Evolutionary conservation across 1,284 basidiomycete species (phyloP).

Genomic region (Moesziomyces globuligerus): DNA sequence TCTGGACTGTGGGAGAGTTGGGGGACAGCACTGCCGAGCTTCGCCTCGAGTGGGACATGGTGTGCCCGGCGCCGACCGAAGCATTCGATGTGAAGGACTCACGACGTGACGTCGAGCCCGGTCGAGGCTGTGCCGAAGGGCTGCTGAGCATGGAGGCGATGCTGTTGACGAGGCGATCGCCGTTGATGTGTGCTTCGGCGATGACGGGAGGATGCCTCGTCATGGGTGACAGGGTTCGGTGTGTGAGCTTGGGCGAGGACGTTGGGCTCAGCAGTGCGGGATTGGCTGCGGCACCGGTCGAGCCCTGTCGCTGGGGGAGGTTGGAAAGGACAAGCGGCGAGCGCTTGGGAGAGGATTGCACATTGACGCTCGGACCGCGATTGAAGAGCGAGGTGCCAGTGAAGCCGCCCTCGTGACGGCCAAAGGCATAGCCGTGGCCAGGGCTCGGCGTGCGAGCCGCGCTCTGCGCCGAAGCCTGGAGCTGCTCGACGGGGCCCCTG

Average conservation of each 20-base stretch:
- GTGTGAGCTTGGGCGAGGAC: constrained; percentile 38
- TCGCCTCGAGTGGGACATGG: constrained; percentile 43
- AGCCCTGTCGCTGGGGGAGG: constrained; percentile 16
- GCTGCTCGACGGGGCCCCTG: constrained; percentile 28
- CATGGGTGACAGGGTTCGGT: constrained; percentile 39
- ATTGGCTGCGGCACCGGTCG: constrained; percentile 3
- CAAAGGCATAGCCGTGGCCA: constrained; percentile 6
- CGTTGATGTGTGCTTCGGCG: constrained; percentile 18
- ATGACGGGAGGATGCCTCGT: constrained; percentile 25
- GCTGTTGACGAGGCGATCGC: constrained; percentile 37
- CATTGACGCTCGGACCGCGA: constrained; percentile 23
- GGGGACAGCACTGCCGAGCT: constrained; percentile 43
- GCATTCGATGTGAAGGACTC: constrained; percentile 42
- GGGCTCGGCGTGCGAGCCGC: constrained; percentile 36
- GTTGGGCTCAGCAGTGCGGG: constrained; percentile 26
- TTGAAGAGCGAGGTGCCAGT: constrained; percentile 26
- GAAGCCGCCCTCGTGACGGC: constrained; percentile 11
- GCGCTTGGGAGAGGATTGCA: constrained; percentile 39
- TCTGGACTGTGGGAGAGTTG: constrained; percentile 26
- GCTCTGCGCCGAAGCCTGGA: constrained; percentile 18
- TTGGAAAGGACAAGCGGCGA: constrained; percentile 29
- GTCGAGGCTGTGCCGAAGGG: constrained; percentile 13
- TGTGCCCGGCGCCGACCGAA: constrained; percentile 31
- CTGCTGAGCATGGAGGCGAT: constrained; percentile 39
- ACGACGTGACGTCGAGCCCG: constrained; percentile 32